Percentiles rank a stretch among this genome's conserved stretches.
These are phyloP conservation scores for Barnettozyma californica DNA, from an alignment of 805 yeast genomes.

Conservation along the genomic window DNA sequence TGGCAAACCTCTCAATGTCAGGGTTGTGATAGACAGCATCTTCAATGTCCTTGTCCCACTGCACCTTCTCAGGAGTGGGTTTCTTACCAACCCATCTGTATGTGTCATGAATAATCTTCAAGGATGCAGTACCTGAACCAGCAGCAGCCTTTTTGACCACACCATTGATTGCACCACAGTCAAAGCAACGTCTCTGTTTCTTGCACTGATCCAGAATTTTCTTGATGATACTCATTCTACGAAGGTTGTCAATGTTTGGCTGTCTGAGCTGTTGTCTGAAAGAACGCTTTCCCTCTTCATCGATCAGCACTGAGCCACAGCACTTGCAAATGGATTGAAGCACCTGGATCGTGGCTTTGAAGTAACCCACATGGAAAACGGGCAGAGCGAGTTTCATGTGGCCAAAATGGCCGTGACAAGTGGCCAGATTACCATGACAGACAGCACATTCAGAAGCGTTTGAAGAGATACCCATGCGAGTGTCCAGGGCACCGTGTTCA, in stretches of 20 bases:
- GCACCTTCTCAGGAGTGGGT: slow-evolving; percentile 72
- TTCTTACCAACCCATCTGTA: slow-evolving; percentile 95
- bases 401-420: slow-evolving; percentile 99
- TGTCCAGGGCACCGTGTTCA: slow-evolving; percentile 81
- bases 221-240: slow-evolving; percentile 86
- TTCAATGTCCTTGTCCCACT: slow-evolving; percentile 85
- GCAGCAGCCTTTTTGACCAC: slow-evolving; percentile 95
- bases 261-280: slow-evolving; percentile 76
- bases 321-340: slow-evolving; percentile 87
- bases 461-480: slow-evolving; percentile 90
- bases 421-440: slow-evolving; percentile 85
- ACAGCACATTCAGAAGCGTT: slow-evolving; percentile 83
- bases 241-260: slow-evolving; percentile 84
- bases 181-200: slow-evolving; percentile 85
- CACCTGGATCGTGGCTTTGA: slow-evolving; percentile 83
- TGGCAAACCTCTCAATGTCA: slow-evolving; percentile 81
- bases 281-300: slow-evolving; percentile 62
- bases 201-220: slow-evolving; percentile 87
- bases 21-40: slow-evolving; percentile 72
- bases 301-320: slow-evolving; percentile 74
- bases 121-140: slow-evolving; percentile 87
- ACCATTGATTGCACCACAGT: slow-evolving; percentile 88
- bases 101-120: slow-evolving; percentile 92
- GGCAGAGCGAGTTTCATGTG: slow-evolving; percentile 91
- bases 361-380: slow-evolving; percentile 95